Evolutionary conservation across 2,329 filamentous ascomycete species (phyloP), one percentile per base, ranked within the genome.

Genomic region (Akanthomyces dipterigenus): DNA sequence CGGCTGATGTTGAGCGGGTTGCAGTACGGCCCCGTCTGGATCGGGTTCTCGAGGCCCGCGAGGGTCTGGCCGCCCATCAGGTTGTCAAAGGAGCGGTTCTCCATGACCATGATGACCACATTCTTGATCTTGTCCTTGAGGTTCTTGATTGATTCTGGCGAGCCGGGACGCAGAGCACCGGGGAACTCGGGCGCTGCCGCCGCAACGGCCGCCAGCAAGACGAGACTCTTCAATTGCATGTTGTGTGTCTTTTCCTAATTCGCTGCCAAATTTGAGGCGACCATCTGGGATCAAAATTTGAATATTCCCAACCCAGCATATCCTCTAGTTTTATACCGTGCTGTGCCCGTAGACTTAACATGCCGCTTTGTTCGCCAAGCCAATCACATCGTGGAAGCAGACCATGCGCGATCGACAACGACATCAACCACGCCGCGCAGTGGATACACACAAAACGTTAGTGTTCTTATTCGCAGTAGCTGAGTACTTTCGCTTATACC

Each of bases 21-120:
- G 70, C 76, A 77, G 67, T 67, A 77, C 5, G 74, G 74, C 0
- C 75, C 75, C 48, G 70, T 76, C 63, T 76, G 73, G 65, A 75
- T 70, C 8, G 75, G 73, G 65, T 78, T 78, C 46, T 77, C 73
- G 2, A 78, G 64, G 28, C 75, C 75, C 16, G 66, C 62, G 18
- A 70, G 64, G 16, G 65, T 75, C 67, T 76, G 73, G 9, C 75
- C 77, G 60, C 76, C 77, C 5, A 78, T 67, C 8, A 78, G 63
- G 66, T 77, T 78, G 65, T 78, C 77, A 26, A 78, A 67, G 0
- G 77, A 78, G 57, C 76, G 76, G 66, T 78, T 78, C 65, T 78
- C 76, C 71, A 77, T 73, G 11, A 79, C 76, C 20, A 80, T 69
- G 28, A 80, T 74, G 51, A 80, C 77, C 6, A 79, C 77, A 64